Base-by-base conservation (phyloP, 2,329 filamentous ascomycete species). In the Fusarium succisae region DNA sequence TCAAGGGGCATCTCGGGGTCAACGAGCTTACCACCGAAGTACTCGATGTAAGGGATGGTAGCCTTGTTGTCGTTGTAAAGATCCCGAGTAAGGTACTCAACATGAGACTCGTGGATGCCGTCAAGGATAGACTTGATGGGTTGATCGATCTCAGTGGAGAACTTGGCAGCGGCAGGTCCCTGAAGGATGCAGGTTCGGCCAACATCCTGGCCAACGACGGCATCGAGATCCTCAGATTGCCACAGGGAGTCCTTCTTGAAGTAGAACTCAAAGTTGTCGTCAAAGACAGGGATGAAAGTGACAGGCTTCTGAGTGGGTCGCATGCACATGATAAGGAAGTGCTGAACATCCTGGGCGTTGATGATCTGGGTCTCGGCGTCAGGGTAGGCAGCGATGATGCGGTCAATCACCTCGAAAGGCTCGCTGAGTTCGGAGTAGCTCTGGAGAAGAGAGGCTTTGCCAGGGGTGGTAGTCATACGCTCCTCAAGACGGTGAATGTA, bases 241-340 rank as follows among this genome's bases (percentile, higher is more conserved):
- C 96, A 99, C 13, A 99, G 89, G 4, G 96, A 99, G 83, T 99
- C 96, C 87, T 99, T 99, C 91, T 99, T 99, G 92, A 99, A 99
- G 87, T 94, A 99, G 85, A 97, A 98, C 82, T 99, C 96, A 76
- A 99, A 99, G 81, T 96, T 98, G 73, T 97, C 95, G 79, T 99
- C 96, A 28, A 99, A 88, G n/a, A 93, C 88, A 10, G 96, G 96
- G 37, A 99, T 95, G 81, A 99, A 99, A 2, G 96, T 96, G 35
- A 97, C 94, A 6, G 96, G 96, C 89, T 99, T 99, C 87, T 99
- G 96, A 45, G 92, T 93, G 54, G 93, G 94, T 43, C 95, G 92
- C 85, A 96, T 92, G 88, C 95, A 98, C 48, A 99, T 91, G 39
- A 97, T 88, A 61, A 99, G 84, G 88, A 99, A 98, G 84, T 98